phyloP scores from a whole-genome alignment of 768 basidiomycete species.

The Dendrothele bispora region DNA sequence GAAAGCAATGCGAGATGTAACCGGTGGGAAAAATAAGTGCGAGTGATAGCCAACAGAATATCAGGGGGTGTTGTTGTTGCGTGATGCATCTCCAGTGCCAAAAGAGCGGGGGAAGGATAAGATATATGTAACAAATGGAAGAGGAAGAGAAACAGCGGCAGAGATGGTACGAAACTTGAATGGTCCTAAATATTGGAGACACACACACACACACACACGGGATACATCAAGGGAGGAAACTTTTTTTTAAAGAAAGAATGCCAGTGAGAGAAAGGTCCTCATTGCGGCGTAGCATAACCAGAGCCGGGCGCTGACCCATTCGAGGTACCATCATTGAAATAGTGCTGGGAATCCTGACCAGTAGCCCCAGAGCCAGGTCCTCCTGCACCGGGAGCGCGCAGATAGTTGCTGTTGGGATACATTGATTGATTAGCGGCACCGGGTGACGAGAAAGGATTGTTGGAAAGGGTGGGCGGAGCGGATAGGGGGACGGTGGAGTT shows the following conservation, averaged over 20 bases:
- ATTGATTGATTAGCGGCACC: constrained; percentile 28
- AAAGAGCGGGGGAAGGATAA: constrained; percentile 3
- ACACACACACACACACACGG: too few species aligned
- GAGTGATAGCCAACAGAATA: too few species aligned
- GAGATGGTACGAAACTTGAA: too few species aligned
- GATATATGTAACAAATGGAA: constrained; percentile 5
- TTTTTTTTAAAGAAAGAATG: not conserved
- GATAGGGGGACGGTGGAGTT: constrained; percentile 50
- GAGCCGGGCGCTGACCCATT: constrained; percentile 12
- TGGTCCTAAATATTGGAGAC: too few species aligned
- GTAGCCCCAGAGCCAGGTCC: constrained; percentile 34
- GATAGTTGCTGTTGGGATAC: constrained; percentile 27
- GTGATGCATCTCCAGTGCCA: too few species aligned
- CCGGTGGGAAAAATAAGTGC: too few species aligned
- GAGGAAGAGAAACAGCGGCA: too few species aligned
- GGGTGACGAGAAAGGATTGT: constrained; percentile 40
- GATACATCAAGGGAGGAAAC: too few species aligned
- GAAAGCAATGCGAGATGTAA: too few species aligned
- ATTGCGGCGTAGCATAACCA: constrained; percentile 13
- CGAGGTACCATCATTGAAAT: constrained; percentile 39
- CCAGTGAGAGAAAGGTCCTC: too few species aligned
- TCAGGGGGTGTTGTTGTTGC: too few species aligned
- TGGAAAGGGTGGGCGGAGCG: constrained; percentile 49
- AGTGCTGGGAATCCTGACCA: constrained; percentile 25
- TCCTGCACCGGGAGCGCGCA: constrained; percentile 32